Evolutionary conservation across 163 green algal genomes (phyloP), one percentile per base, ranked within the genome.

Genomic region (Chlamydomonas reinhardtii): DNA sequence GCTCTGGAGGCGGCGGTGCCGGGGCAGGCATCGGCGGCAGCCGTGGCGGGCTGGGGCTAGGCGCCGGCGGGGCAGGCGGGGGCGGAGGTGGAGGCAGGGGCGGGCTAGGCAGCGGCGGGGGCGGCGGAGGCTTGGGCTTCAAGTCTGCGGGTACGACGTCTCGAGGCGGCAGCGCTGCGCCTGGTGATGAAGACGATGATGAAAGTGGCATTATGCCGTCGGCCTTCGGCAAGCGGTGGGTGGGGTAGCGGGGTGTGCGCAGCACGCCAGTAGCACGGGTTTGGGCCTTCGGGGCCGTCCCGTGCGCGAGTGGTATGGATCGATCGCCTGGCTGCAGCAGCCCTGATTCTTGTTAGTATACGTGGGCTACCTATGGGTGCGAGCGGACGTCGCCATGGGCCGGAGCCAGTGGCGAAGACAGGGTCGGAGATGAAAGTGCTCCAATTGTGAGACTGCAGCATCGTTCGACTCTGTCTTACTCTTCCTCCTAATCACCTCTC

Each of bases 201-300:
- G 93, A 96, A 54, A 79, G 88, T n/a, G 88, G 82, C 4, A 76
- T 98, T 32, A 84, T 98, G 64, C 96, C 96, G 8, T 95, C 92
- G 27, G 92, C 91, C 20, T 98, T 98, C 90, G 95, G 95, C 4
- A 89, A 94, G 31, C 90, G 93, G 90, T 94, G 70, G 15, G 87
- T 70, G 37, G 9, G 1, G 4, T 12, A 29, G 24, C 4, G 25
- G 4, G 61, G 61, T 68, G 2, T 12, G 61, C 11, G 61, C 4
- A 68, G 61, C 24, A n/a, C 5, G 25, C 4, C 61, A 0, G 61
- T n/a, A 22, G 39, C n/a, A n/a, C n/a, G n/a, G n/a, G n/a, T n/a
- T n/a, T n/a, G n/a, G n/a, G n/a, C n/a, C n/a, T n/a, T n/a, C 39
- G 5, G 39, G 5, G 39, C 39, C 39, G 39, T 48, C 5, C 39